Percentiles rank a stretch among this genome's conserved stretches.
phyloP scores from a whole-genome alignment of 352 stramenopile species.

The Hyaloperonospora arabidopsidis region DNA sequence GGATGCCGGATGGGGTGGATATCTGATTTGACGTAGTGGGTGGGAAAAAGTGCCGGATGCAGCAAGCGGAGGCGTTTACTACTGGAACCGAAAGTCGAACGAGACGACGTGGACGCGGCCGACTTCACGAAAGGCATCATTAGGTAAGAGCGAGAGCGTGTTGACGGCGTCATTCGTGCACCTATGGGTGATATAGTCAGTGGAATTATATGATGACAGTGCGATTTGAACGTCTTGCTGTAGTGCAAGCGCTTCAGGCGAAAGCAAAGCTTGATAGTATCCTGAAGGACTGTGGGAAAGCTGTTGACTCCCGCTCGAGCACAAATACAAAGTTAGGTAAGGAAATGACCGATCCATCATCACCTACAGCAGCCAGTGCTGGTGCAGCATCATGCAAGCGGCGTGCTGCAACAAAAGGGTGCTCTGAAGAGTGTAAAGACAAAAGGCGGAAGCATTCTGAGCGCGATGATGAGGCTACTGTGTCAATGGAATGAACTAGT shows the following conservation, averaged over 20 bases:
- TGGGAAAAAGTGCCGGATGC: slow-evolving; percentile 62
- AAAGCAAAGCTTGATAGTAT: slow-evolving; percentile 58
- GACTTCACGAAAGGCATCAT: slow-evolving; percentile 35
- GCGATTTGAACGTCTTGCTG: not conserved
- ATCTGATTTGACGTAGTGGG: slow-evolving; percentile 25
- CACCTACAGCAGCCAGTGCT: not conserved
- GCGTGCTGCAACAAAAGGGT: not conserved
- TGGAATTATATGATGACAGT: not conserved
- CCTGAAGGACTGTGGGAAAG: slow-evolving; percentile 34
- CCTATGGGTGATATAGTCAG: not conserved
- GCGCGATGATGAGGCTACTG: slow-evolving; percentile 9
- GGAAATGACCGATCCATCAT: slow-evolving; percentile 3
- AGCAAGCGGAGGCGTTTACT: slow-evolving; percentile 50
- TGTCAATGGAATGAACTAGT: slow-evolving; percentile 22
- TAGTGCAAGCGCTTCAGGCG: slow-evolving; percentile 46
- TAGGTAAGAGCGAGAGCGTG: slow-evolving; percentile 26
- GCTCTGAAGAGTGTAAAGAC: not conserved
- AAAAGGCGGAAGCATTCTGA: slow-evolving; percentile 16
- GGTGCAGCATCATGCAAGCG: slow-evolving; percentile 12
- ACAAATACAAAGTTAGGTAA: slow-evolving; percentile 1
- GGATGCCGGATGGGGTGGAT: not conserved
- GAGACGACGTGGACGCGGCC: slow-evolving; percentile 67
- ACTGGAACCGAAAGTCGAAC: slow-evolving; percentile 68
- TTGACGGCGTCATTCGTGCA: not conserved
- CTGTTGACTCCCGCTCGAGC: not conserved